A percentile compares a stretch with the other conserved stretches of the same genome.
phyloP scores from a whole-genome alignment of 768 basidiomycete genomes.

The Suillus alpinus region DNA sequence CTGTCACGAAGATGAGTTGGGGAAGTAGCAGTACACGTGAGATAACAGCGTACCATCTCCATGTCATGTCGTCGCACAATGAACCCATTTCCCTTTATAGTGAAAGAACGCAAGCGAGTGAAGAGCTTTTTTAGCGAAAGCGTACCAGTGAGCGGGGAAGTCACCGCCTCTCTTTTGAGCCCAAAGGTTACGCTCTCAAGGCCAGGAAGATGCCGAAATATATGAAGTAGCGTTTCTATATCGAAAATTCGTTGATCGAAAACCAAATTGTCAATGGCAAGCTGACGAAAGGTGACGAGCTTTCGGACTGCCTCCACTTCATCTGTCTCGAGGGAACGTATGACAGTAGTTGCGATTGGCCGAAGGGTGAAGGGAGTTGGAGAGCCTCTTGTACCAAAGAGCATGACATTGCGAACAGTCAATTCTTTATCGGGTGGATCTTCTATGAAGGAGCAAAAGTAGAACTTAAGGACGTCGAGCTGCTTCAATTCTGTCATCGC shows the following conservation, averaged over 20 bases:
- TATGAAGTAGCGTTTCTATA: background rate
- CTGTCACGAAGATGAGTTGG: background rate
- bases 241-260: background rate
- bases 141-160: background rate
- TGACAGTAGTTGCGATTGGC: background rate
- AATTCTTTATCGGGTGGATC: background rate
- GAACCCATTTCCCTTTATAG: background rate
- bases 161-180: too few relatives aligned
- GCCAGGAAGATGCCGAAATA: background rate
- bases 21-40: background rate
- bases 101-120: background rate
- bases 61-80: background rate
- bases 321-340: background rate
- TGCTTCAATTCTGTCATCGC: conserved; percentile 8
- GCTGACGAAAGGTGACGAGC: background rate
- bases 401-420: background rate
- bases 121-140: background rate
- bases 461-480: conserved; percentile 19
- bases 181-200: background rate
- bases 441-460: background rate
- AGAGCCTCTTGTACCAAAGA: background rate
- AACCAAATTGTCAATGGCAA: background rate
- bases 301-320: background rate
- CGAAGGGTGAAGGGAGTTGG: background rate
- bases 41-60: background rate